A percentile compares a stretch with the other conserved stretches of the same genome.
These are phyloP conservation scores for Talaromyces amestolkiae DNA, from an alignment of 2,329 filamentous ascomycete species.

Conservation along the genomic window DNA sequence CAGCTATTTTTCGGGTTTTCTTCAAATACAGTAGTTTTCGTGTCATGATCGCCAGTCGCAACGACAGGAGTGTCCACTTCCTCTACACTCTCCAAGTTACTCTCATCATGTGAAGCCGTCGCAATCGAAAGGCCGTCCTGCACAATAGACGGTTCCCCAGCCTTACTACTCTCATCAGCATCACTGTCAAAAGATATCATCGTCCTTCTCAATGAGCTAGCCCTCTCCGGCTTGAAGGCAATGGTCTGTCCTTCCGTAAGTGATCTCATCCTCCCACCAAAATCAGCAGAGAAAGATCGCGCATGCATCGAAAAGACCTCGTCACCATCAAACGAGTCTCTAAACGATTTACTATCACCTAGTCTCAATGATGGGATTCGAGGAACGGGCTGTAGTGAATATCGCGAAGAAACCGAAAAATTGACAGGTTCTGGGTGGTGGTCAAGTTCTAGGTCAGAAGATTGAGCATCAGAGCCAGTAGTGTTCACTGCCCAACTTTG, in stretches of 20 bases:
- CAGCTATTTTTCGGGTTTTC: background rate
- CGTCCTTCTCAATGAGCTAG: constrained; percentile 5
- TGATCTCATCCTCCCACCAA: background rate
- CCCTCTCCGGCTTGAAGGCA: background rate
- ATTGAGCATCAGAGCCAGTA: background rate
- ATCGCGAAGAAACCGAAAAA: constrained; percentile 11
- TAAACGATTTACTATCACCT: constrained; percentile 14
- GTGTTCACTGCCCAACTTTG: constrained; percentile 8
- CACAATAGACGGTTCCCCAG: background rate
- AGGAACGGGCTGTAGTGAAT: constrained; percentile 17
- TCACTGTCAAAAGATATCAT: background rate
- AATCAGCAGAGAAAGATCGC: constrained; percentile 15
- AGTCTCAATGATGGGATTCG: constrained; percentile 21
- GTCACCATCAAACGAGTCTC: constrained; percentile 7
- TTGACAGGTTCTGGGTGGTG: background rate
- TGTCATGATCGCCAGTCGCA: background rate
- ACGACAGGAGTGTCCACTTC: background rate
- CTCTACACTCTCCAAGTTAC: background rate
- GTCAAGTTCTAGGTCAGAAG: constrained; percentile 12
- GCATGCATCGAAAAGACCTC: background rate
- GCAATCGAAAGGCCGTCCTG: background rate
- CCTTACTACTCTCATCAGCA: background rate
- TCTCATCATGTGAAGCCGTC: background rate
- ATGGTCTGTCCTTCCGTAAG: constrained; percentile 4
- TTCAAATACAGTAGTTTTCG: too few species aligned